Evolutionary conservation across 805 yeast genomes (phyloP), one percentile per base, ranked within the genome.

Genomic region (Nakazawaea siamensis): DNA sequence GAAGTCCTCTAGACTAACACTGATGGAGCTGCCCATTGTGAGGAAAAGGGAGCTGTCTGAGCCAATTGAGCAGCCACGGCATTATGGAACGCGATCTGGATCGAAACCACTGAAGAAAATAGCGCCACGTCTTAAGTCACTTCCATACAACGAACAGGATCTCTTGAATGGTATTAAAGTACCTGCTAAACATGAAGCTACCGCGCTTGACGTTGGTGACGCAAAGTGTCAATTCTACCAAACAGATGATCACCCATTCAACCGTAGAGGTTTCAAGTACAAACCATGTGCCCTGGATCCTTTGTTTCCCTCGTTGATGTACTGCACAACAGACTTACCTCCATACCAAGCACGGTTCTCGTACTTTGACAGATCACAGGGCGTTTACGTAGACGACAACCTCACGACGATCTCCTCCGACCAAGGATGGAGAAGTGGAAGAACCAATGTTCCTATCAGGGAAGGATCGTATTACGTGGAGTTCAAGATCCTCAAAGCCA

Each of bases 381-480:
- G 79, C 1, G 60, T 79, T 0, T 52, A 60, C 13, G 41, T 75
- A 2, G 55, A 59, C 29, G 58, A 60, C n/a, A 47, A 54, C 11
- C 47, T 52, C n/a, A 43, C 54, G 0, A 50, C 63, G 3, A 78
- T 79, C 0, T 69, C 83, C 1, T 71, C 85, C 1, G 57, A 58
- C 4, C 67, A 64, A 34, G 97, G 97, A 1, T 92, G 94, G 87
- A 64, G 92, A 42, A 75, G 84, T 23, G 74, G 75, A 0, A 58
- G 96, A 31, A 67, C 87, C 4, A 86, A 81, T 53, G 73, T 80
- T 2, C 77, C 84, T 1, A 64, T 90, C 9, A 63, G 81, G 18
- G 88, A 83, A 43, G 98, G 97, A 0, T 57, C 54, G 13, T 80
- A 82, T 64, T 90, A 79, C 54, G 76, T 84, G 57, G 97, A 90